Conservation (phyloP, 1,139 yeast genomes). For the Suhomyces chickasaworum region DNA sequence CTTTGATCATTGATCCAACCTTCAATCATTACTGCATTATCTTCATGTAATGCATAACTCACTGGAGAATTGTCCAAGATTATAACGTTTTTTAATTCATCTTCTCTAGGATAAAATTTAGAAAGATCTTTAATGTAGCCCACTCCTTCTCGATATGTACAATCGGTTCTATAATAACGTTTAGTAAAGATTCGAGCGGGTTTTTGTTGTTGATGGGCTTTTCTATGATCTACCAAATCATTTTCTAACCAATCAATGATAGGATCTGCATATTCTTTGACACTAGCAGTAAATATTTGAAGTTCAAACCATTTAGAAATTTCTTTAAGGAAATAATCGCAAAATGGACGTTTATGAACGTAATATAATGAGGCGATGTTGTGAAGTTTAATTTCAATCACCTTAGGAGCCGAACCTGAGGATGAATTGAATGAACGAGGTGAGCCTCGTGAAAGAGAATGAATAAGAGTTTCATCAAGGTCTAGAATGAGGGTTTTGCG, state of each 20-base stretch:
- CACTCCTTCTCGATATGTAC: slow-evolving; percentile 72
- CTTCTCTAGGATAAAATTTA: slow-evolving; percentile 43
- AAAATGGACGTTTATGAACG: slow-evolving; percentile 89
- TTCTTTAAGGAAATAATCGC: slow-evolving; percentile 78
- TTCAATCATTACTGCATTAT: slow-evolving; percentile 89
- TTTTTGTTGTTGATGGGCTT: slow-evolving; percentile 10
- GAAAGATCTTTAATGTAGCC: slow-evolving; percentile 89
- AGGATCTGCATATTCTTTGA: slow-evolving; percentile 95
- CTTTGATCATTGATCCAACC: slow-evolving; percentile 98
- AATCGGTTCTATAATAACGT: slow-evolving; percentile 77
- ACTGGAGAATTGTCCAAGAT: slow-evolving; percentile 92
- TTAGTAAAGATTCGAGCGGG: slow-evolving; percentile 44
- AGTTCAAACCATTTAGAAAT: slow-evolving; percentile 87
- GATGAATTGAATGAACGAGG: slow-evolving; percentile 45
- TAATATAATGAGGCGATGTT: slow-evolving; percentile 76
- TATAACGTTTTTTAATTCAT: slow-evolving; percentile 70
- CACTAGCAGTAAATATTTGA: slow-evolving; percentile 91
- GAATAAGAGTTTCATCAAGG: slow-evolving; percentile 91
- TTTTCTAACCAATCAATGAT: slow-evolving; percentile 81
- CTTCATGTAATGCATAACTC: slow-evolving; percentile 79
- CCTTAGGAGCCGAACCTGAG: slow-evolving; percentile 53
- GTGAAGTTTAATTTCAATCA: slow-evolving; percentile 82
- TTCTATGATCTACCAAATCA: slow-evolving; percentile 31
- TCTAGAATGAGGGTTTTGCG: slow-evolving; percentile 80
- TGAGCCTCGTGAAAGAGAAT: slow-evolving; percentile 73